These are phyloP conservation scores for Saccharomycopsis selenospora DNA, from an alignment of 805 yeast genomes.

Conservation along the genomic window DNA sequence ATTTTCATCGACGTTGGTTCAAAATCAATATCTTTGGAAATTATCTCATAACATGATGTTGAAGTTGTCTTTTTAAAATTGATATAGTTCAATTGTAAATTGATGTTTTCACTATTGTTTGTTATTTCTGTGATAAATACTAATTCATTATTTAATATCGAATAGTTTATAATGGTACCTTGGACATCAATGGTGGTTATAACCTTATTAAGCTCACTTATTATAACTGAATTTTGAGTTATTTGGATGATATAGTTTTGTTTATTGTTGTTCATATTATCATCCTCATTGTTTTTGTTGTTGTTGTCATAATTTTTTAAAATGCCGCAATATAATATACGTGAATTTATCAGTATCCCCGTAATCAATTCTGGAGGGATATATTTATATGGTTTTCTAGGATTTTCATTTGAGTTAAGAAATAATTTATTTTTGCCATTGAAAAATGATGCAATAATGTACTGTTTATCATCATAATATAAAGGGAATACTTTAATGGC, in stretches of 20 bases:
- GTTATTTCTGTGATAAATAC: background rate
- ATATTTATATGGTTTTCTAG: background rate
- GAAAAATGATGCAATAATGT: background rate
- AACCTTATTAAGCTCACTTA: background rate
- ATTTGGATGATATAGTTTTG: slow-evolving; percentile 3
- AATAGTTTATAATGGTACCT: background rate
- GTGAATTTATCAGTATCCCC: background rate
- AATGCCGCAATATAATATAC: background rate
- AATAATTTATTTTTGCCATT: background rate
- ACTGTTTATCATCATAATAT: background rate
- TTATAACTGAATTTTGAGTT: background rate
- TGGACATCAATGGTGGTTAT: background rate
- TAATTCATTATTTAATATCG: background rate
- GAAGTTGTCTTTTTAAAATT: too few species aligned
- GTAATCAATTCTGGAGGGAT: background rate
- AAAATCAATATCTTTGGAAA: background rate
- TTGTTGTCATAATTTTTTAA: background rate
- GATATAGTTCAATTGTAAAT: background rate
- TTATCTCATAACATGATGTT: too few species aligned
- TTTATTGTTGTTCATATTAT: too few species aligned
- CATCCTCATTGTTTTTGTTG: background rate
- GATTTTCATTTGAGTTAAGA: background rate
- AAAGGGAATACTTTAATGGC: slow-evolving; percentile 8
- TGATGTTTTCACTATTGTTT: background rate
- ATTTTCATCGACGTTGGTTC: background rate